Conservation (phyloP, 2,329 filamentous ascomycete species). For the Aspergillus quadricinctus region DNA sequence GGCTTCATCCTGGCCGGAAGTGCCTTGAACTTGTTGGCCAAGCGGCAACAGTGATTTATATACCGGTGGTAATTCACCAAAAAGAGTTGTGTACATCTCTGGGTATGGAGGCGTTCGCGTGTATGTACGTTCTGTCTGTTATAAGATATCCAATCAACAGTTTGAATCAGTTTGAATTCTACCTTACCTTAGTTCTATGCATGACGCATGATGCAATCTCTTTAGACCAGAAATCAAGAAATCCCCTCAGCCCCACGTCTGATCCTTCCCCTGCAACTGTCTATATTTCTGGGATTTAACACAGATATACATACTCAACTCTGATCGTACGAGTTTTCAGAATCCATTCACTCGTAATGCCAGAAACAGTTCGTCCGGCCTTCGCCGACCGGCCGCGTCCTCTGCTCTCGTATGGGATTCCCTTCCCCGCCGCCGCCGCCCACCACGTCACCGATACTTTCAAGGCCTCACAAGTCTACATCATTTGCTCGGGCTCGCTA, state of each 20-base stretch:
- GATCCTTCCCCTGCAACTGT: background rate
- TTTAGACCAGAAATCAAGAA: background rate
- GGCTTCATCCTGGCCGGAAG: conserved; percentile 90
- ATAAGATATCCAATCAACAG: background rate
- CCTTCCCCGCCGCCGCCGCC: conserved; percentile 43
- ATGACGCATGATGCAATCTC: background rate
- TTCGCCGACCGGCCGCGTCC: conserved; percentile 36
- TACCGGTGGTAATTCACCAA: background rate
- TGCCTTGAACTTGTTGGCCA: conserved; percentile 82
- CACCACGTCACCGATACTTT: conserved; percentile 46
- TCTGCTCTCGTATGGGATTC: conserved; percentile 45
- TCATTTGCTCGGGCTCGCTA: conserved; percentile 50
- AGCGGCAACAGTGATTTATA: conserved; percentile 41
- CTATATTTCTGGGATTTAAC: background rate
- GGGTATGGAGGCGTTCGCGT: background rate
- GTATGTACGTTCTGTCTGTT: background rate
- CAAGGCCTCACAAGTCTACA: conserved; percentile 45
- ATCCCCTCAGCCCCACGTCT: background rate
- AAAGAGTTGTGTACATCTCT: background rate
- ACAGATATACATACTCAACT: background rate
- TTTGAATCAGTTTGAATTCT: background rate
- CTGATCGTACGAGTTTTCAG: background rate
- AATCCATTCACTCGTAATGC: conserved; percentile 10
- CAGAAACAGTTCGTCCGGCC: conserved; percentile 35
- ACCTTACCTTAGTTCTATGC: background rate